Conservation (phyloP, 2,329 filamentous ascomycete species). For the Pseudocercospora vitis region DNA sequence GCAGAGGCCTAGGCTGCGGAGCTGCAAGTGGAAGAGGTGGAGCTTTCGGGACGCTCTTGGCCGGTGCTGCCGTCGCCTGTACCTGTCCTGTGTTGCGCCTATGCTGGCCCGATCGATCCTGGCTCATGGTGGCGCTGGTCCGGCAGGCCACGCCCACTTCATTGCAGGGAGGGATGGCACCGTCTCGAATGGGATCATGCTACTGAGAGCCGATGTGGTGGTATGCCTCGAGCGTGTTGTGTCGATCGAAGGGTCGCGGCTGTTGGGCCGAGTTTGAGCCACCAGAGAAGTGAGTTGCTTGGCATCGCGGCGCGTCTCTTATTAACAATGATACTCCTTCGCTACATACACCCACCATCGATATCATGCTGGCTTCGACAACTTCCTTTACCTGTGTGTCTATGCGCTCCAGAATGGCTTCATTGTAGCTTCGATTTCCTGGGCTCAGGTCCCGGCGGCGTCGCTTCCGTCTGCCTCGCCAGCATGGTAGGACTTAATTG, state of each 20-base stretch:
- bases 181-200: background rate
- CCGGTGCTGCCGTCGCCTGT: background rate
- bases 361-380: no score
- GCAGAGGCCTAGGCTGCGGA: constrained; percentile 30
- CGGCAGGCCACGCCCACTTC: background rate
- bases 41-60: background rate
- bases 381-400: no score
- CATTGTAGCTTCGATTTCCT: no score
- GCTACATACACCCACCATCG: no score
- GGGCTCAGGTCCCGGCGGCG: no score
- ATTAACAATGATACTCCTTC: no score
- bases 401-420: no score
- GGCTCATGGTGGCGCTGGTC: constrained; percentile 3
- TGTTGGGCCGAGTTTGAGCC: background rate
- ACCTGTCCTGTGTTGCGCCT: constrained; percentile 1
- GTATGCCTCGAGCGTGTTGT: background rate
- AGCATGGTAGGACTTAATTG: no score
- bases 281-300: background rate
- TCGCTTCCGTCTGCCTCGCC: no score
- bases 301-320: no score
- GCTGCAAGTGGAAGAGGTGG: constrained; percentile 26
- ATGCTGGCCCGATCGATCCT: constrained; percentile 1
- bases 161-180: background rate
- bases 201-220: background rate
- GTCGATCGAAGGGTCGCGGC: background rate